Evolutionary conservation across 768 basidiomycete genomes (phyloP), one percentile per base, ranked within the genome.

Genomic region (Hydnomerulius pinastri): DNA sequence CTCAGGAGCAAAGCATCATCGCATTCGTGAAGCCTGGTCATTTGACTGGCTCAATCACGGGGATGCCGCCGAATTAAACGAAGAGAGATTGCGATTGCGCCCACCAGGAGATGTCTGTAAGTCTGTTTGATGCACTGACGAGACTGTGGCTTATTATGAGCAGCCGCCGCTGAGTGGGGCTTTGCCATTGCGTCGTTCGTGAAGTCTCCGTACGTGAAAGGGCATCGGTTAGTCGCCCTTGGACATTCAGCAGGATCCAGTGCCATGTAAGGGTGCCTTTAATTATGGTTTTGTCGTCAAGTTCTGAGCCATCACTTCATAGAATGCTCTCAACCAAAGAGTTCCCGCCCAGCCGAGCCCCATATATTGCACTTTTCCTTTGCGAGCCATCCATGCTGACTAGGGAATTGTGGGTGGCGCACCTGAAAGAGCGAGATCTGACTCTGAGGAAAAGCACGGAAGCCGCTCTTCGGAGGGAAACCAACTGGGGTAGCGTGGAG

Each of bases 21-120:
- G 58, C 13, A 58, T 80, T 18, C 69, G 72, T 2, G 78, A 81
- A 52, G 76, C 73, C 1, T 80, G 77, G 76, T 64, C 75, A 0
- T 73, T 80, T 45, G 79, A 81, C 58, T 76, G 75, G 72, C 77
- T 74, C 48, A 79, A 68, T 23, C 76, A 78, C 42, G 79, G 80
- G 17, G 76, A 79, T 37, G 70, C 77, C 7, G 77, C 75, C 12
- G 53, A 77, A 0, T 55, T 78, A 23, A 81, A 81, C 54, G 60
- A 55, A 7, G 63, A 65, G 6, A 48, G 61, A 1, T 55, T 79
- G 32, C 52, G 60, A 43, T 29, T 47, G 2, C 68, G 72, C 12
- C 54, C 62, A 13, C 62, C 70, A 25, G 67, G 68, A 37, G 25
- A 50, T 28, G 70, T 74, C 32, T 72, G 76, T 73, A 53, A 54